A percentile compares a stretch with the other conserved stretches of the same genome.
phyloP scores from a whole-genome alignment of 2,329 filamentous ascomycete species.

The Hypomyces rosellus region DNA sequence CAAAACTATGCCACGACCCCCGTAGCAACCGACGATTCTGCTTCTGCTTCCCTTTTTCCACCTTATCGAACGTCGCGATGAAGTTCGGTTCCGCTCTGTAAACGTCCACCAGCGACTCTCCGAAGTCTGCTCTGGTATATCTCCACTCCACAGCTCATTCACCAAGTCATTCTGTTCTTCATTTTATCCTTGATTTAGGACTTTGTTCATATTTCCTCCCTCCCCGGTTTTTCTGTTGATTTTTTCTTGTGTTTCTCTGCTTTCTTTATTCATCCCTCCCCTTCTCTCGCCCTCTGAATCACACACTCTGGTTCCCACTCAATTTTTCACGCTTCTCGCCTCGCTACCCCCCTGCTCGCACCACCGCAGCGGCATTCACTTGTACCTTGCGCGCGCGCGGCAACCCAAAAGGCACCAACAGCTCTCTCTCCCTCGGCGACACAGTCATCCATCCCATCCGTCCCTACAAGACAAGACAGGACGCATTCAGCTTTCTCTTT shows the following conservation, averaged over 20 bases:
- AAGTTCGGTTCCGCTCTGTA: conserved; percentile 47
- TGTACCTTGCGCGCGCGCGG: conserved; percentile 38
- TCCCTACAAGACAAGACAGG: neutral
- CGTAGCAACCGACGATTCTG: conserved; percentile 7
- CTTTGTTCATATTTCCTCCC: conserved; percentile 7
- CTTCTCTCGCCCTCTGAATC: conserved; percentile 9
- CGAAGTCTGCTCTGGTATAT: conserved; percentile 46
- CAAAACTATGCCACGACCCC: conserved; percentile 32
- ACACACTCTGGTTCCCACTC: too few species aligned
- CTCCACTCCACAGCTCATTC: conserved; percentile 34
- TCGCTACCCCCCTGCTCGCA: too few species aligned
- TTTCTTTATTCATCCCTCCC: too few species aligned
- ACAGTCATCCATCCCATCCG: neutral
- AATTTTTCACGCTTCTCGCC: too few species aligned
- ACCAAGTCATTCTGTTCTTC: conserved; percentile 18
- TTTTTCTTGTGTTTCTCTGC: conserved; percentile 1
- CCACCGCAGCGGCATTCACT: conserved; percentile 43
- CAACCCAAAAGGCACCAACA: conserved; percentile 1
- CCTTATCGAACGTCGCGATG: conserved; percentile 49
- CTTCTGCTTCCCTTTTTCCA: conserved; percentile 27
- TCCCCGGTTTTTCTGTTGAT: conserved; percentile 3
- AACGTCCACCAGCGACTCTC: conserved; percentile 45
- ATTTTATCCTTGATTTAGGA: conserved; percentile 6
- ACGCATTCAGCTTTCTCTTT: neutral
- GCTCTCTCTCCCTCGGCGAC: neutral